A percentile compares a stretch with the other conserved stretches of the same genome.
These are phyloP conservation scores for Kwoniella dejecticola DNA, from an alignment of 768 basidiomycete genomes.

Conservation along the genomic window DNA sequence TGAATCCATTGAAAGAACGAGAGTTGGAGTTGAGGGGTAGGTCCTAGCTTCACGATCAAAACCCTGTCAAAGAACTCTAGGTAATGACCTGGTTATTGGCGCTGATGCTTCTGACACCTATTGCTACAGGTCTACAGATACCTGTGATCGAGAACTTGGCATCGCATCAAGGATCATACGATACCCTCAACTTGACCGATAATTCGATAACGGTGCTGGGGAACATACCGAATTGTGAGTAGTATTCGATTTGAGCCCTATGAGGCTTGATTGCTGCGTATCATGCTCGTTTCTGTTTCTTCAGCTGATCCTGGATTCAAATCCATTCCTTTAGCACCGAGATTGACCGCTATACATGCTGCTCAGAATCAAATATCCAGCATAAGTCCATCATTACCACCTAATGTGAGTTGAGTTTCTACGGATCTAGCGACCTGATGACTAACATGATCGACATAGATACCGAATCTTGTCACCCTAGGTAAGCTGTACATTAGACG, in stretches of 20 bases:
- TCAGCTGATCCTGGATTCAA: background rate
- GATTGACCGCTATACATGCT: slow-evolving; percentile 49
- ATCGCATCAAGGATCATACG: slow-evolving; percentile 55
- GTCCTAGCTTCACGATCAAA: no score
- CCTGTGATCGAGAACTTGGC: slow-evolving; percentile 55
- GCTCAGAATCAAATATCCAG: slow-evolving; percentile 53
- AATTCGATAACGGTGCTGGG: slow-evolving; percentile 54
- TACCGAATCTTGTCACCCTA: slow-evolving; percentile 55
- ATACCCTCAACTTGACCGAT: slow-evolving; percentile 55
- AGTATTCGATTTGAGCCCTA: no score
- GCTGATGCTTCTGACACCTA: background rate
- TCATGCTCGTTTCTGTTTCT: no score
- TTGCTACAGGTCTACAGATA: slow-evolving; percentile 50
- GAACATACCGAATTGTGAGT: slow-evolving; percentile 53
- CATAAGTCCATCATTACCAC: slow-evolving; percentile 49
- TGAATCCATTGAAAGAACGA: slow-evolving; percentile 55
- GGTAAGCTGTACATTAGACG: slow-evolving; percentile 46
- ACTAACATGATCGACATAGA: no score
- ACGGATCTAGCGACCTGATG: no score
- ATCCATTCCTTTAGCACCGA: slow-evolving; percentile 38
- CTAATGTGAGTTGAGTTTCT: slow-evolving; percentile 34
- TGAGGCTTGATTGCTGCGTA: no score
- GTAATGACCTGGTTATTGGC: no score
- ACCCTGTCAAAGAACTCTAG: no score
- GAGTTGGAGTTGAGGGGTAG: slow-evolving; percentile 55